Evolutionary conservation across 768 basidiomycete genomes (phyloP).

Genomic region (Rhodocollybia butyracea): DNA sequence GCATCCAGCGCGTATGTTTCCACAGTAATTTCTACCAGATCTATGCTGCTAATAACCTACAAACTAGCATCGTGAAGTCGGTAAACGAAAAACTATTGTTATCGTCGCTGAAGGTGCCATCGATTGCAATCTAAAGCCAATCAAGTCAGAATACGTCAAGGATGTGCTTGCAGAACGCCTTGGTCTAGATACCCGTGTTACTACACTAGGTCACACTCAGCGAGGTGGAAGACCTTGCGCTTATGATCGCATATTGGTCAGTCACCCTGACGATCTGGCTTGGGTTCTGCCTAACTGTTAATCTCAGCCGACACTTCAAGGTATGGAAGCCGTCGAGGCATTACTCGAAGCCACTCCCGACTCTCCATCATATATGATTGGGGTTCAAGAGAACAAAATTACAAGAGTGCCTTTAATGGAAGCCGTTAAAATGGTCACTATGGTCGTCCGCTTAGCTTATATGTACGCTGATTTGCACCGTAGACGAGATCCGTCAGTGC

Average conservation of each 20-base stretch:
- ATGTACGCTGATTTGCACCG: constrained; percentile 5
- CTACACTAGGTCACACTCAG: constrained; percentile 95
- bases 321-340: constrained; percentile 88
- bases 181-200: constrained; percentile 93
- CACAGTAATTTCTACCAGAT: not conserved
- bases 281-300: constrained; percentile 1
- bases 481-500: constrained; percentile 85
- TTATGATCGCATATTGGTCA: constrained; percentile 85
- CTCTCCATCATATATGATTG: constrained; percentile 97
- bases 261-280: constrained; percentile 16
- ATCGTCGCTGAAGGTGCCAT: constrained; percentile 97
- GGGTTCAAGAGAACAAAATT: constrained; percentile 93
- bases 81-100: constrained; percentile 98
- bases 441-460: not conserved
- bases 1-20: constrained; percentile 62
- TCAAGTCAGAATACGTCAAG: constrained; percentile 88
- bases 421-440: constrained; percentile 78
- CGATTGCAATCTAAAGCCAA: constrained; percentile 86
- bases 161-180: constrained; percentile 82
- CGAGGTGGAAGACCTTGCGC: constrained; percentile 94
- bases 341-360: constrained; percentile 82
- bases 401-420: constrained; percentile 88
- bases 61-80: constrained; percentile 78
- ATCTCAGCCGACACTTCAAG: constrained; percentile 89
- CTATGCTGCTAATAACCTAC: not conserved